These are phyloP conservation scores for Lactarius vividus DNA, from an alignment of 768 basidiomycete species.

Conservation along the genomic window DNA sequence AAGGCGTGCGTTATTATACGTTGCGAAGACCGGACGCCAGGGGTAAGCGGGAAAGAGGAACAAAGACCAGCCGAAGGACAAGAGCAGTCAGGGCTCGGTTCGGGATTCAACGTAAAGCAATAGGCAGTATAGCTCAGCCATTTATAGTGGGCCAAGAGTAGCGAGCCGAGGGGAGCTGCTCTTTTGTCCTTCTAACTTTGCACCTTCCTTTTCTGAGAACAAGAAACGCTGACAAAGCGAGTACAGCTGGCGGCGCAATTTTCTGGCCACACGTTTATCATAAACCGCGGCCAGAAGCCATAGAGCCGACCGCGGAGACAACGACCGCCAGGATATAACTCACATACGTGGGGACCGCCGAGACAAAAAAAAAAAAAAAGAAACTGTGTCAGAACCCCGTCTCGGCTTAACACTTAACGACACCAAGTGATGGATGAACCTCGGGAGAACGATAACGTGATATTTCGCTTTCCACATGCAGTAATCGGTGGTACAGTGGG, in stretches of 20 bases:
- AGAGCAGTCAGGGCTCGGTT: neutral
- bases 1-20: conserved; percentile 12
- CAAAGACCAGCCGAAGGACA: conserved; percentile 1
- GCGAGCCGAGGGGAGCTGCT: neutral
- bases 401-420: neutral
- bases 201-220: conserved; percentile 13
- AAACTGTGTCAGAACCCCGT: neutral
- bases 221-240: conserved; percentile 15
- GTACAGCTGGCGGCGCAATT: neutral
- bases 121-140: neutral
- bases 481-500: neutral
- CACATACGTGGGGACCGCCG: neutral
- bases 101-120: neutral
- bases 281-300: neutral
- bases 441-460: neutral
- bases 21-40: neutral
- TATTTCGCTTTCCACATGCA: neutral
- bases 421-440: neutral
- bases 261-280: neutral
- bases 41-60: conserved; percentile 1
- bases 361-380: neutral
- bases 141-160: neutral
- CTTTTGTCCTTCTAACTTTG: conserved; percentile 8
- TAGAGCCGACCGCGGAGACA: neutral
- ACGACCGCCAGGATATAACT: neutral